Base-by-base conservation (phyloP, 331 rosid species). In the Rosa hybrid region DNA sequence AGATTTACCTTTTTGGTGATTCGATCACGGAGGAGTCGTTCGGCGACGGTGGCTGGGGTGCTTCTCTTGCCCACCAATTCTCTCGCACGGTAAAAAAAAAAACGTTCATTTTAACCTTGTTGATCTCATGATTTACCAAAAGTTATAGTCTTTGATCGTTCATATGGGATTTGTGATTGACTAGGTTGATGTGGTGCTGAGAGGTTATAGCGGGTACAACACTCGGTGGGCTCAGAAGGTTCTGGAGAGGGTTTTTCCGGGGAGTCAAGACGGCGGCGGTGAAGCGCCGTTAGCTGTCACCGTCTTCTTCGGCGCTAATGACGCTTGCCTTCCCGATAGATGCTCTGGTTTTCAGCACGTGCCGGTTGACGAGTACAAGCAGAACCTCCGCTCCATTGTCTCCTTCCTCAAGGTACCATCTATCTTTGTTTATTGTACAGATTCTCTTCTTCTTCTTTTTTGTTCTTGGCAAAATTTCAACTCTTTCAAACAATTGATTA, bases 201-300 rank as follows among this genome's bases (percentile, higher is more conserved):
- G 98, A 90, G 98, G 98, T 67, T 92, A 92, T 20, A 88, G 97
- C 8, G 98, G 98, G n/a, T 94, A 94, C 88, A 94, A 92, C 79
- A 94, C 97, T 1, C 82, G 94, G 81, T 94, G 98, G 98, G 94
- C 87, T 3, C 13, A 86, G 84, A 87, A 88, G 91, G 97, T 94
- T 70, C 25, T 92, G 75, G 92, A 90, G 54, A 91, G 74, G 79
- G 89, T 91, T 63, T 92, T 94, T 69, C 90, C 92, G 13, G 77
- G 65, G 18, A 56, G 82, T 23, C 85, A 53, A 27, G 86, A 23
- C 12, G 75, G 65, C 65, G 86, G 68, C 42, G 84, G 30, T 21
- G 88, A 59, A 16, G 77, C 71, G 38, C 97, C 96, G 4, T 18
- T 86, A 50, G 95, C 92, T 9, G 71, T 91, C 84, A 92, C 91